Evolutionary conservation across 1,284 basidiomycete species (phyloP).

Genomic region (Marasmius fiardii): DNA sequence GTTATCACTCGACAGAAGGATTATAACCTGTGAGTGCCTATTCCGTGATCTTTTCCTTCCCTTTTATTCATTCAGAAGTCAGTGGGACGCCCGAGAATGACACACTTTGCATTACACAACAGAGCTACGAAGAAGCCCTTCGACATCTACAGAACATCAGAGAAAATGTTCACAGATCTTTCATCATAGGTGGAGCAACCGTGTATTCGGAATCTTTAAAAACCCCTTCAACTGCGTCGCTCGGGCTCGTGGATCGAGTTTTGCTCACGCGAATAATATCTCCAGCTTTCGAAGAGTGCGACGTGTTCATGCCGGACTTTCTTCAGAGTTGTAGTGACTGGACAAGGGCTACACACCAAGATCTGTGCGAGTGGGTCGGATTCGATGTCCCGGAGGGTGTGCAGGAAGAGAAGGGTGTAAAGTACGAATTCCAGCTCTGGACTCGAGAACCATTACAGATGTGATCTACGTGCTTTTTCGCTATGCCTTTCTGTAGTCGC

Average conservation of each 20-base stretch:
- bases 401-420: constrained; percentile 77
- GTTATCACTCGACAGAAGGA: constrained; percentile 70
- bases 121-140: constrained; percentile 24
- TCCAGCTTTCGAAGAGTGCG: constrained; percentile 79
- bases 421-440: constrained; percentile 96
- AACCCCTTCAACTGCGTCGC: constrained; percentile 29
- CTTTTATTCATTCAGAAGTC: neutral
- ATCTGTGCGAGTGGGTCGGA: constrained; percentile 73
- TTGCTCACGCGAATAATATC: constrained; percentile 83
- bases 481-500: neutral
- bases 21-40: constrained; percentile 60
- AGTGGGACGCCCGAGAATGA: neutral
- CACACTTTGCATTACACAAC: constrained; percentile 24
- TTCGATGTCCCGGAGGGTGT: constrained; percentile 74
- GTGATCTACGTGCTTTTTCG: neutral
- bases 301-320: constrained; percentile 85
- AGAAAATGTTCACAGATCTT: constrained; percentile 46
- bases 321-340: constrained; percentile 43
- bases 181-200: constrained; percentile 90
- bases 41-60: neutral
- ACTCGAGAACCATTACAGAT: constrained; percentile 32
- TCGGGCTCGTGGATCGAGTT: constrained; percentile 66
- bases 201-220: constrained; percentile 74
- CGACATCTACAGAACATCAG: constrained; percentile 14
- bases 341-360: constrained; percentile 55